These are phyloP conservation scores for Senna siamea DNA, from an alignment of 306 rosid species.

Conservation along the genomic window DNA sequence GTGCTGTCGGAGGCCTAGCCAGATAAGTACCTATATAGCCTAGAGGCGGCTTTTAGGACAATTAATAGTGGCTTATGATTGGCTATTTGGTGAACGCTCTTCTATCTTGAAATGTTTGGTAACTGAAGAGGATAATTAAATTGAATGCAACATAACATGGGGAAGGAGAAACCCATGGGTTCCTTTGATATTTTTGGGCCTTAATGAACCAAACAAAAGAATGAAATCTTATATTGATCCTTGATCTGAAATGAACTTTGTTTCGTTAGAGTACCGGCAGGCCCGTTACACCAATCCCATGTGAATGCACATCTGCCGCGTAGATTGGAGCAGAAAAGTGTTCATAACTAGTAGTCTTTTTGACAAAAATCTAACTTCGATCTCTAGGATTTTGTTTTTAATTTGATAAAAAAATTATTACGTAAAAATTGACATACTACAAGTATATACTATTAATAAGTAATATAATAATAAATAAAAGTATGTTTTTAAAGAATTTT, in stretches of 20 bases:
- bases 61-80: constrained; percentile 33
- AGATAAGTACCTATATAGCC: constrained; percentile 16
- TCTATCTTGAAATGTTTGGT: not conserved
- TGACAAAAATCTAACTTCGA: too few relatives aligned
- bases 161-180: not conserved
- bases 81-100: not conserved
- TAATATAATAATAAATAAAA: too few relatives aligned
- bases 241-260: not conserved
- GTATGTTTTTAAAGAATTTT: too few relatives aligned
- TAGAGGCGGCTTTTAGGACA: constrained; percentile 26
- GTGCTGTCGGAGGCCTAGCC: constrained; percentile 42
- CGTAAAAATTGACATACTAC: too few relatives aligned
- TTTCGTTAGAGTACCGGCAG: not conserved
- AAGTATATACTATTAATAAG: too few relatives aligned
- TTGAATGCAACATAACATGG: not conserved
- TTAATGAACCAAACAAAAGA: not conserved
- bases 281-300: not conserved
- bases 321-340: too few relatives aligned
- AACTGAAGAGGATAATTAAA: too few relatives aligned
- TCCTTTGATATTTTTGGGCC: not conserved
- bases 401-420: too few relatives aligned
- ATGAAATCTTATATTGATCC: too few relatives aligned
- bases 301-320: not conserved
- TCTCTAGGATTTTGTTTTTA: too few relatives aligned
- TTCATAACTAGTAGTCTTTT: too few relatives aligned